Evolutionary conservation across 2,329 filamentous ascomycete genomes (phyloP), one percentile per base, ranked within the genome.

Genomic region (Aspergillus niger): DNA sequence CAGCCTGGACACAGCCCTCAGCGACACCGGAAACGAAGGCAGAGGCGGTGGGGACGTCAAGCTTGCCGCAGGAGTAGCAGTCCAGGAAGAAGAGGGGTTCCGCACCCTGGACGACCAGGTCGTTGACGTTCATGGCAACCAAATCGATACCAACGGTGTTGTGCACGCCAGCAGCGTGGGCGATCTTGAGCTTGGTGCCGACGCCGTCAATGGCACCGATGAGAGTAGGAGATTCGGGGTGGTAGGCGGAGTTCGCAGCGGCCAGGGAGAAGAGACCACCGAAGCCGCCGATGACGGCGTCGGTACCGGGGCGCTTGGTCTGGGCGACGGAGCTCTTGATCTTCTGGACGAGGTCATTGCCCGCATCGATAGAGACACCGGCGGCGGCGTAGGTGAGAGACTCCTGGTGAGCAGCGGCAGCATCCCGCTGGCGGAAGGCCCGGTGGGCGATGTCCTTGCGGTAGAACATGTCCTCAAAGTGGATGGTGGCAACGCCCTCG

Each of bases 71-170:
- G 63, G 92, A 94, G 79, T 96, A 97, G 84, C 96, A 98, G 81
- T 99, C 95, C 64, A 98, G 88, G 85, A 99, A 98, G 83, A 95
- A 95, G 65, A 98, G 84, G 2, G 95, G 93, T 68, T 95, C 91
- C 11, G 95, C 95, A 57, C 95, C 95, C 80, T 98, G 93, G 8
- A 98, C 95, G 55, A 99, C 89, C 0, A 99, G 84, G 72, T 99
- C 95, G 77, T 99, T 99, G 74, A 98, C 95, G 76, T 97, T 98
- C 94, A 98, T 98, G 67, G 95, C 95, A 3, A 99, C 95, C 38
- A 99, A 85, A 74, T 99, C 95, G 69, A 99, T 92, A 62, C 95
- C 95, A 10, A 99, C 94, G 3, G 93, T 97, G 76, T 94, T 89
- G 78, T 97, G 95, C 79, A 96, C 92, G 69, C 88, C 85, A 81